These are phyloP conservation scores for Hypomyces rosellus DNA, from an alignment of 2,329 filamentous ascomycete species.

Conservation along the genomic window DNA sequence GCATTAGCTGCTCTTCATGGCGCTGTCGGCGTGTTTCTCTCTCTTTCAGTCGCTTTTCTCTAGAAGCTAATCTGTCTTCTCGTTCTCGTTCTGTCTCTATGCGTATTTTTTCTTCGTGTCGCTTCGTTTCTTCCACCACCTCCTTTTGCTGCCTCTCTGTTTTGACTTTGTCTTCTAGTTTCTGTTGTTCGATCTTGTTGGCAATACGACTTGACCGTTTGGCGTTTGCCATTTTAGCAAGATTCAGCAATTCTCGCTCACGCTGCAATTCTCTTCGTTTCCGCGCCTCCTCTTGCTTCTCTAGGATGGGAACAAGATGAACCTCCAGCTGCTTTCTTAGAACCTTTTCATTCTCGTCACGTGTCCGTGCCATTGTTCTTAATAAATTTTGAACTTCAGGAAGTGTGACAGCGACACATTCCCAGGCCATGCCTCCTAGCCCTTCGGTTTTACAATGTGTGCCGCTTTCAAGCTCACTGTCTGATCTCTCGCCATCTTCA, in stretches of 20 bases:
- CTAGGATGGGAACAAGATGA: constrained; percentile 77
- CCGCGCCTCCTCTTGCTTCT: constrained; percentile 68
- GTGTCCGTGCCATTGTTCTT: constrained; percentile 63
- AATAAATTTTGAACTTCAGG: constrained; percentile 71
- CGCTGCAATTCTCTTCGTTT: constrained; percentile 63
- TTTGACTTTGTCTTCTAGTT: constrained; percentile 61
- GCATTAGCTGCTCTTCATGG: constrained; percentile 76
- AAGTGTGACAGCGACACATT: constrained; percentile 79
- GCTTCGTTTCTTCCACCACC: constrained; percentile 56
- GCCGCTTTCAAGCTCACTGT: constrained; percentile 22
- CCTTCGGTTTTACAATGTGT: constrained; percentile 47
- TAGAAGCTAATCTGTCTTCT: constrained; percentile 71
- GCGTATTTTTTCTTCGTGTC: constrained; percentile 59
- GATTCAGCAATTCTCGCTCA: constrained; percentile 71
- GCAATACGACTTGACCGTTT: constrained; percentile 91
- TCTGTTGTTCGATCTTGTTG: constrained; percentile 70
- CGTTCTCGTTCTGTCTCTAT: constrained; percentile 62
- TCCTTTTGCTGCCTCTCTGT: constrained; percentile 53
- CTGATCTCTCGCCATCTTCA: constrained; percentile 30
- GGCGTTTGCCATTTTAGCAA: constrained; percentile 85
- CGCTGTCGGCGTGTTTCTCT: constrained; percentile 76
- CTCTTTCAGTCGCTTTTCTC: constrained; percentile 80
- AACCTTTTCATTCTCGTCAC: constrained; percentile 78
- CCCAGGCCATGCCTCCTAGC: constrained; percentile 76
- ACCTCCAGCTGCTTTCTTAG: constrained; percentile 65